A percentile compares a stretch with the other conserved stretches of the same genome.
phyloP scores from a whole-genome alignment of 1,284 basidiomycete species.

The Boletellus deceptivus region DNA sequence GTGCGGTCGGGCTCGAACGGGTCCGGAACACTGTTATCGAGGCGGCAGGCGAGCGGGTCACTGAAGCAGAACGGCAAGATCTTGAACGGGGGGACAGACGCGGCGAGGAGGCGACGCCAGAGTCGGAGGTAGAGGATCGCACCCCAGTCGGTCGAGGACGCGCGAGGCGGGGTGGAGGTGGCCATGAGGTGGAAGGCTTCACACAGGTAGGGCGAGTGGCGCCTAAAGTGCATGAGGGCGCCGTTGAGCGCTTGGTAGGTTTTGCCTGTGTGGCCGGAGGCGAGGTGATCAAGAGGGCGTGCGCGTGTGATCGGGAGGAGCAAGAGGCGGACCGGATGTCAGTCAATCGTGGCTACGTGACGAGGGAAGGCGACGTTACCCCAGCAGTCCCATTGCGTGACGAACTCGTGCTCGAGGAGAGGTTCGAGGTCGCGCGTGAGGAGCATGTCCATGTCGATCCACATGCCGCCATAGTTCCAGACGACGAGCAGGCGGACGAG shows the following conservation, averaged over 20 bases:
- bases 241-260: slow-evolving; percentile 86
- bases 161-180: slow-evolving; percentile 66
- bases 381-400: slow-evolving; percentile 96
- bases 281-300: too few species aligned
- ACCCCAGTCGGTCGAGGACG: slow-evolving; percentile 89
- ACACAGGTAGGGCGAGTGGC: slow-evolving; percentile 89
- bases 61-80: slow-evolving; percentile 91
- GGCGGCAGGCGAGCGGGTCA: slow-evolving; percentile 84
- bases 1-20: slow-evolving; percentile 71
- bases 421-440: slow-evolving; percentile 81
- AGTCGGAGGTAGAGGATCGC: slow-evolving; percentile 85
- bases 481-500: slow-evolving; percentile 80
- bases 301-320: not conserved
- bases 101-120: slow-evolving; percentile 77
- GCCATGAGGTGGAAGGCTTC: slow-evolving; percentile 91
- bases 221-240: slow-evolving; percentile 87
- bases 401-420: slow-evolving; percentile 87
- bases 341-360: not conserved
- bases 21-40: slow-evolving; percentile 88
- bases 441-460: slow-evolving; percentile 95
- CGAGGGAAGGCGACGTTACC: slow-evolving; percentile 45
- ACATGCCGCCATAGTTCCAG: slow-evolving; percentile 89
- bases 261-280: slow-evolving; percentile 58
- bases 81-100: slow-evolving; percentile 77
- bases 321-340: not conserved